Evolutionary conservation across 176 grass and related monocot genomes (phyloP), one percentile per base, ranked within the genome.

Genomic region (Ensete glaucum): DNA sequence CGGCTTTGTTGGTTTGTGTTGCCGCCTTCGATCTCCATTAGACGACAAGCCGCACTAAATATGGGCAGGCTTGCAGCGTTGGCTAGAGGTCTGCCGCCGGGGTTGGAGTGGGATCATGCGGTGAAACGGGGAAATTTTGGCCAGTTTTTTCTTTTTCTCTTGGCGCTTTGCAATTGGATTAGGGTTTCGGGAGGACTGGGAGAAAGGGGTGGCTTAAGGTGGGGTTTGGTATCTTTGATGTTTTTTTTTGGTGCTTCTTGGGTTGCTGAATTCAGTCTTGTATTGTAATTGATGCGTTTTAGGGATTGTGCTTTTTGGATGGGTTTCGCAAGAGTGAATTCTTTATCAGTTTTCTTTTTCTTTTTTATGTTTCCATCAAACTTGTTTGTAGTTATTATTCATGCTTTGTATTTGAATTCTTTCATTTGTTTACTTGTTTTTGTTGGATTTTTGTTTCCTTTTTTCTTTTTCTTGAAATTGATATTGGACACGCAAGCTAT

Each of bases 1-100:
- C 34, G 53, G 21, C 66, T 82, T 63, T 52, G 58, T 34, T 34
- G 68, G 56, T 60, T 48, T 77, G 74, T 24, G 26, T 20, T 69
- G 67, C 23, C 43, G 10, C 63, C 1, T 10, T 15, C 15, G 43
- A 50, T 50, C 67, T 48, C 43, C 34, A 10, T 9, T 70, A 20
- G 15, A 70, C 34, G 48, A 70, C 48, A 50, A 21, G 67, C 75
- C 12, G n/a, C 60, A 66, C 65, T 66, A 77, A 65, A 49, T 26
- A 65, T 9, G 11, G 75, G 49, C 60, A 66, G 75, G 59, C 53
- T 77, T 11, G 11, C 43, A 53, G 60, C 20, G 75, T 25, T 52
- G 20, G 13, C n/a, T 0, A 13, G 50, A 17, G n/a, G 58, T 6
- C 20, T 77, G 34, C 17, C 1, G 19, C 0, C 34, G 34, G 34